These are phyloP conservation scores for Pseudogymnoascus sp. DNA, from an alignment of 2,329 filamentous ascomycete genomes.

Conservation along the genomic window DNA sequence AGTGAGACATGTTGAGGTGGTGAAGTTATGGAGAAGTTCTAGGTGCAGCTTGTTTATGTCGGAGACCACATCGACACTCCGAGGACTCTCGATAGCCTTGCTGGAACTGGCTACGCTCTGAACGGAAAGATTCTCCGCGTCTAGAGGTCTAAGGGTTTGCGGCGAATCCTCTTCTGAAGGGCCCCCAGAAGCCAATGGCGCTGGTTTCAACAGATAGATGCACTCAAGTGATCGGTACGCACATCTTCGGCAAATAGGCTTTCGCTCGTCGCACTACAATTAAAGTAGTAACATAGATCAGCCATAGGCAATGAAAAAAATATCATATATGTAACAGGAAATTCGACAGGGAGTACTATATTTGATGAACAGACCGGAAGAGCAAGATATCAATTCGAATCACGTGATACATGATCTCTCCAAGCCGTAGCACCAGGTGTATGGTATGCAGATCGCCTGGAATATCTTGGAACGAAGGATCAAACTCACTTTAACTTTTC, in stretches of 20 bases:
- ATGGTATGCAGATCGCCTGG: not conserved
- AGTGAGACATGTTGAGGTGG: slow-evolving; percentile 39
- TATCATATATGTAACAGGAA: not conserved
- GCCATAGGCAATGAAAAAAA: not conserved
- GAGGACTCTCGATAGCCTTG: not conserved
- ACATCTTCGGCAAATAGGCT: slow-evolving; percentile 34
- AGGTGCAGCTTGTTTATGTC: slow-evolving; percentile 35
- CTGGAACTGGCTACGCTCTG: not conserved
- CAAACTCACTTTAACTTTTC: slow-evolving; percentile 33
- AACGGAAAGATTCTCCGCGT: not conserved
- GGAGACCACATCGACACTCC: not conserved
- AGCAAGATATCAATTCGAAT: not conserved
- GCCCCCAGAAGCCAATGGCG: slow-evolving; percentile 10
- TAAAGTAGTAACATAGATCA: not conserved
- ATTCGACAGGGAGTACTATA: not conserved
- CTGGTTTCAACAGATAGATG: slow-evolving; percentile 25
- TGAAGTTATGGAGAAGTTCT: slow-evolving; percentile 45
- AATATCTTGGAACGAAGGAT: not conserved
- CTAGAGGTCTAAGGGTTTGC: not conserved
- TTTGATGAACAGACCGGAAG: not conserved
- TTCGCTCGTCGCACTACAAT: slow-evolving; percentile 33
- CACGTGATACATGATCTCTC: not conserved
- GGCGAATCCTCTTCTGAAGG: slow-evolving; percentile 10
- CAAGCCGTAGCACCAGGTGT: not conserved
- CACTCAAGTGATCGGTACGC: slow-evolving; percentile 33